Conservation (phyloP, 2,329 filamentous ascomycete species). For the Venturia effusa region DNA sequence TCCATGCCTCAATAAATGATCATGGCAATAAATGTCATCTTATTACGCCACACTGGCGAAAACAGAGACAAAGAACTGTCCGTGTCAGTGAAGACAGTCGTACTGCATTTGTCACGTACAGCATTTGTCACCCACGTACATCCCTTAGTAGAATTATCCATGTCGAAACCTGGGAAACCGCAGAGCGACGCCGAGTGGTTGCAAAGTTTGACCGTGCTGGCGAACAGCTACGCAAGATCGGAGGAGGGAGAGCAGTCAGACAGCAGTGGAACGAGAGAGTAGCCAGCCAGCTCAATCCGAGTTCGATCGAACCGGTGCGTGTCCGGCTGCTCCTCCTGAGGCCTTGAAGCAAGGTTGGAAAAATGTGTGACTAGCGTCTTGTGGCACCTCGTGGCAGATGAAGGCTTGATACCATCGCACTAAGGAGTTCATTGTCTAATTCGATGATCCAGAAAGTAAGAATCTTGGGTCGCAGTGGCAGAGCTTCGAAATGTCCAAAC, state of each 20-base stretch:
- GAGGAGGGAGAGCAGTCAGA: background rate
- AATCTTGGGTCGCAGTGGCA: background rate
- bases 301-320: background rate
- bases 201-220: background rate
- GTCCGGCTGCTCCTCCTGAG: background rate
- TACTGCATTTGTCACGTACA: background rate
- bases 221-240: background rate
- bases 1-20: background rate
- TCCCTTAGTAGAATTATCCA: background rate
- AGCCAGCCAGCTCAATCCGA: background rate
- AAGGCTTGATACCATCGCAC: background rate
- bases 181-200: background rate
- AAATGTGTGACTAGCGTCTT: background rate
- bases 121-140: background rate
- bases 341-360: background rate
- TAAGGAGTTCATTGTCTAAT: background rate
- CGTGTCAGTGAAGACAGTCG: background rate
- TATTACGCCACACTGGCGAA: slow-evolving; percentile 1
- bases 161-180: background rate
- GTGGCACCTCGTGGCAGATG: background rate
- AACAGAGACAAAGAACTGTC: background rate
- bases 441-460: background rate
- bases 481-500: background rate
- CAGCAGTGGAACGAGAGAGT: background rate
- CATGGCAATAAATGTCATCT: background rate